These are phyloP conservation scores for Bipolaris bicolor DNA, from an alignment of 2,329 filamentous ascomycete genomes.

Conservation along the genomic window DNA sequence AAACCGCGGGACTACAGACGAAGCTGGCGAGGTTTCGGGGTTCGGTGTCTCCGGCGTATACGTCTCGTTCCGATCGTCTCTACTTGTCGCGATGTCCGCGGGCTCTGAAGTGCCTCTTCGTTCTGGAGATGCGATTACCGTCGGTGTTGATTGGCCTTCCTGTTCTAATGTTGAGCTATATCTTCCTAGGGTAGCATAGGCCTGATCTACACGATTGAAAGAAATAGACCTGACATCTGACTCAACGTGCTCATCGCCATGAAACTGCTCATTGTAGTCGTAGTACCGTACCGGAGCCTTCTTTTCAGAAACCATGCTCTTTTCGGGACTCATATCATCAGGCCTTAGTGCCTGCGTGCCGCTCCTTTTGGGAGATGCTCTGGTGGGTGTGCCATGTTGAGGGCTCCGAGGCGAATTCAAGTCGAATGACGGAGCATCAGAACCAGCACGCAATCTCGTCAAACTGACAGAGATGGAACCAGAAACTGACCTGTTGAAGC, in stretches of 20 bases:
- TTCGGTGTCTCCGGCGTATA: not conserved
- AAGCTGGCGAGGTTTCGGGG: slow-evolving; percentile 39
- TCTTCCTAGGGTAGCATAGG: slow-evolving; percentile 23
- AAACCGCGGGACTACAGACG: slow-evolving; percentile 41
- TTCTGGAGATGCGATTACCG: slow-evolving; percentile 14
- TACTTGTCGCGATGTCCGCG: not conserved
- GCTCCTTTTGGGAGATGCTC: slow-evolving; percentile 34
- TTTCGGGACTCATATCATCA: slow-evolving; percentile 27
- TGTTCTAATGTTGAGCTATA: slow-evolving; percentile 8
- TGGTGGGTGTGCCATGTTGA: slow-evolving; percentile 45
- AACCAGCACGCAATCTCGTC: slow-evolving; percentile 45
- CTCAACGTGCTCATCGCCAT: slow-evolving; percentile 26
- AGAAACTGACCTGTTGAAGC: slow-evolving; percentile 27
- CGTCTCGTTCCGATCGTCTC: not conserved
- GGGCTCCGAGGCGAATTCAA: slow-evolving; percentile 54
- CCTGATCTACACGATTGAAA: slow-evolving; percentile 51
- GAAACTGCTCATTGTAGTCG: slow-evolving; percentile 49
- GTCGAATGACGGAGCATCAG: slow-evolving; percentile 53
- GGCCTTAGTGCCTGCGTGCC: slow-evolving; percentile 36
- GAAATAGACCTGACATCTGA: slow-evolving; percentile 30
- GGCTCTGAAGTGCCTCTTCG: slow-evolving; percentile 4
- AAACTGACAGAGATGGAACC: slow-evolving; percentile 41
- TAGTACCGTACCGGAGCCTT: slow-evolving; percentile 38
- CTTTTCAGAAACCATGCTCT: slow-evolving; percentile 31
- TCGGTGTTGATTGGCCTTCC: slow-evolving; percentile 10